Conservation (phyloP, 2,329 filamentous ascomycete genomes). For the Fusarium sp. region DNA sequence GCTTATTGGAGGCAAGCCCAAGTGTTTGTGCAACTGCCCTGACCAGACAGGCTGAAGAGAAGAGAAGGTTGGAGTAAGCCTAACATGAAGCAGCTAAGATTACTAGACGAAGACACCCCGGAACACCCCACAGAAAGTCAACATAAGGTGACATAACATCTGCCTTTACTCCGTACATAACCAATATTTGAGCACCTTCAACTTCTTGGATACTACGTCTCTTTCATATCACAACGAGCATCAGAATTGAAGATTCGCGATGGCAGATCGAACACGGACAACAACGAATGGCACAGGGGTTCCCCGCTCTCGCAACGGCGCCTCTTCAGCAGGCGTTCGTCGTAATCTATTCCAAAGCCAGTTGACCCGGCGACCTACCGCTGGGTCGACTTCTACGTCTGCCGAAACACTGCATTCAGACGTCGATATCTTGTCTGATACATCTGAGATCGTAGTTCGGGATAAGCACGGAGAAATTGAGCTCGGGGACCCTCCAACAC, state of each 20-base stretch:
- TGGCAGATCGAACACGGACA: constrained; percentile 40
- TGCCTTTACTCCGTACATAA: constrained; percentile 12
- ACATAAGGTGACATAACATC: constrained; percentile 22
- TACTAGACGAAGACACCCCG: constrained; percentile 20
- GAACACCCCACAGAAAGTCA: constrained; percentile 40
- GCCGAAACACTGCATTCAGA: constrained; percentile 61
- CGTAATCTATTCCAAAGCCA: constrained; percentile 68
- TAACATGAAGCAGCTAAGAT: constrained; percentile 10
- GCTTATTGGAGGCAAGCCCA: neutral
- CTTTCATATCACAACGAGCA: neutral
- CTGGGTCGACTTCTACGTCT: constrained; percentile 49
- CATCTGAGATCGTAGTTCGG: constrained; percentile 68
- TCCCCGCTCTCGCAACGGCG: constrained; percentile 30
- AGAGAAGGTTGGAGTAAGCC: neutral
- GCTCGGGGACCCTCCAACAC: constrained; percentile 65
- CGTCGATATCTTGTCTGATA: constrained; percentile 55
- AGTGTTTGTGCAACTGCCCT: neutral
- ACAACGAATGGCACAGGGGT: constrained; percentile 32
- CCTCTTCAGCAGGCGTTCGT: constrained; percentile 39
- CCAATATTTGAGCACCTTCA: constrained; percentile 5
- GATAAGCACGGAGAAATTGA: constrained; percentile 71
- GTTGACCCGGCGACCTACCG: constrained; percentile 65
- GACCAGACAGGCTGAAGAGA: neutral
- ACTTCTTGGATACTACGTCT: neutral
- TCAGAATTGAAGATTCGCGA: neutral